Evolutionary conservation across 148 eudicot genomes (phyloP).

Genomic region (Chenopodium quinoa): DNA sequence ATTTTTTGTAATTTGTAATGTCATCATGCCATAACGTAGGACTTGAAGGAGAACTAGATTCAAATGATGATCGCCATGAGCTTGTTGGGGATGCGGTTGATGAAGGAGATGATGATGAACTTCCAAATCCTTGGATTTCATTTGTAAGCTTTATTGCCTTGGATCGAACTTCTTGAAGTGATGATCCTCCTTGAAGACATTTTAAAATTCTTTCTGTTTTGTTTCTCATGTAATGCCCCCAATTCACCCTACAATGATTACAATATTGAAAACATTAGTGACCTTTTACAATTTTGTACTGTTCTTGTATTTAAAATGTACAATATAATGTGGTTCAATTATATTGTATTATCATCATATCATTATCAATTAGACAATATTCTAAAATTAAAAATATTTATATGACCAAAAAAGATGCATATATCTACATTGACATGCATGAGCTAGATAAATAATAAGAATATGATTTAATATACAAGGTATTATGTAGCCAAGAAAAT

Average conservation of each 20-base stretch:
- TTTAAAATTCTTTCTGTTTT: conserved; percentile 37
- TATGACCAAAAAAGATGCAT: too few species aligned
- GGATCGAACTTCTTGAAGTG: conserved; percentile 35
- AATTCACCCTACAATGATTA: conserved; percentile 26
- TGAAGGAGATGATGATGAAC: conserved; percentile 20
- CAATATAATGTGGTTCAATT: too few species aligned
- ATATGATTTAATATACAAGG: too few species aligned
- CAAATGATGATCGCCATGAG: conserved; percentile 32
- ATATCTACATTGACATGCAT: too few species aligned
- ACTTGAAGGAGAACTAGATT: conserved; percentile 27
- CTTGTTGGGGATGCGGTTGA: conserved; percentile 21
- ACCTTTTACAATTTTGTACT: too few species aligned
- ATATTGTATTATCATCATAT: too few species aligned
- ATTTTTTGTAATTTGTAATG: neutral
- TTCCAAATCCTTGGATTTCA: conserved; percentile 49
- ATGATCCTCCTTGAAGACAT: conserved; percentile 34
- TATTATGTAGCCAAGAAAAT: too few species aligned
- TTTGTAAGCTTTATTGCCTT: conserved; percentile 42
- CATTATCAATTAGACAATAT: too few species aligned
- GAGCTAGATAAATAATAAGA: too few species aligned
- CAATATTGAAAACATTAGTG: too few species aligned
- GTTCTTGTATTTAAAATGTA: too few species aligned
- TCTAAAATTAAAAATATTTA: too few species aligned
- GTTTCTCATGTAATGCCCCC: conserved; percentile 45
- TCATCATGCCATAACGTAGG: conserved; percentile 16